Conservation (phyloP, 345 rosid genomes). For the Geranium brycei region DNA sequence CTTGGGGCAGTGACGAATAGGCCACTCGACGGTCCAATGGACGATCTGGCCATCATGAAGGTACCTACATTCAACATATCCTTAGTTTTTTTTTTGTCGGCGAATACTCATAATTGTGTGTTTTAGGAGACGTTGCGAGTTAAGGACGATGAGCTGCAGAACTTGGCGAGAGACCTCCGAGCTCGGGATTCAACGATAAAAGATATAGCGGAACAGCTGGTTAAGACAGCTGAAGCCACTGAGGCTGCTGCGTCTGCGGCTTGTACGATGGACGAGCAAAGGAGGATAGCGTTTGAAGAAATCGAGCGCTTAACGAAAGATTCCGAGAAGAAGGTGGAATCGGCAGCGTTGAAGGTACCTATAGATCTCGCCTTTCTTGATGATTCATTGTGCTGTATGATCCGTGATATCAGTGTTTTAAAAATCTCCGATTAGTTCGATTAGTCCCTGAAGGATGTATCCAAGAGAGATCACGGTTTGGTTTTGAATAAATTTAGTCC, state of each 20-base stretch:
- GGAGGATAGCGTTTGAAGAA: conserved; percentile 65
- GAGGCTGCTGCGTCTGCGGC: conserved; percentile 96
- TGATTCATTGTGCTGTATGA: neutral
- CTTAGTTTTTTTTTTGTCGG: too few species aligned
- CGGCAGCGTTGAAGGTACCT: conserved; percentile 43
- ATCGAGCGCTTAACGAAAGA: conserved; percentile 56
- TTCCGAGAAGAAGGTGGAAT: conserved; percentile 46
- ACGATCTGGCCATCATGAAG: conserved; percentile 91
- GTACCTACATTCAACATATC: conserved; percentile 17
- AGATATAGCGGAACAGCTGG: conserved; percentile 75
- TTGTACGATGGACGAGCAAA: conserved; percentile 80
- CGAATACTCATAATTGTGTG: neutral
- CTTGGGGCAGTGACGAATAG: conserved; percentile 47
- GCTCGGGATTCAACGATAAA: conserved; percentile 85
- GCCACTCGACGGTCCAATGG: conserved; percentile 74
- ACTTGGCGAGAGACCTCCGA: conserved; percentile 74
- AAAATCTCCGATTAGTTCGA: too few species aligned
- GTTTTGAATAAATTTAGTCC: too few species aligned
- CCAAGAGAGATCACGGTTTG: too few species aligned
- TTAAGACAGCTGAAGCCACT: conserved; percentile 98
- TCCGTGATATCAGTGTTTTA: too few species aligned
- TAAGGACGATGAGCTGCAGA: conserved; percentile 91
- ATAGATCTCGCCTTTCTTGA: conserved; percentile 6
- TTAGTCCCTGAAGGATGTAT: too few species aligned
- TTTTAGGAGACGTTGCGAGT: conserved; percentile 87